Evolutionary conservation across 2,329 filamentous ascomycete species (phyloP).

Genomic region (Penicillium sp.): DNA sequence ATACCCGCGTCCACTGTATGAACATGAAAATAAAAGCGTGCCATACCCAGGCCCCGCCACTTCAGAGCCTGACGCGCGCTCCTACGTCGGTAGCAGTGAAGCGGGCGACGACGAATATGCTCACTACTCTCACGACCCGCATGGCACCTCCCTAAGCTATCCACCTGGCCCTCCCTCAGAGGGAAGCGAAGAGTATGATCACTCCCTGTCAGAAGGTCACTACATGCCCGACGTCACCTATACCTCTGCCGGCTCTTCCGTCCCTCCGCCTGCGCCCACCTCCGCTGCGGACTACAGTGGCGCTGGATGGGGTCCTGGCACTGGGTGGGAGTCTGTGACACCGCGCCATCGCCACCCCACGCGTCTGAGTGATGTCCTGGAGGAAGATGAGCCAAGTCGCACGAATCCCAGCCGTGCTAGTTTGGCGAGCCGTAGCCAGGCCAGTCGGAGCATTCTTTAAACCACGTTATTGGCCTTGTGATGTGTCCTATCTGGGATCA

Average conservation of each 20-base stretch:
- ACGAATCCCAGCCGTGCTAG: conserved; percentile 68
- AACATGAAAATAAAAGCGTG: conserved; percentile 36
- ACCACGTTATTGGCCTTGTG: background rate
- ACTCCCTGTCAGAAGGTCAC: conserved; percentile 47
- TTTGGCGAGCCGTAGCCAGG: conserved; percentile 35
- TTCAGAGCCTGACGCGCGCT: conserved; percentile 47
- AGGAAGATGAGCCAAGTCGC: conserved; percentile 74
- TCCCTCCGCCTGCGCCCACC: conserved; percentile 33
- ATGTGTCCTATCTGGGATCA: background rate
- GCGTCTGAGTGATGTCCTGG: conserved; percentile 80
- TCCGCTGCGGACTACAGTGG: conserved; percentile 62
- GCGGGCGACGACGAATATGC: conserved; percentile 70
- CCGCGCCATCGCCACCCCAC: conserved; percentile 81
- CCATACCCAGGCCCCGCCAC: conserved; percentile 38
- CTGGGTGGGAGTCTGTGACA: conserved; percentile 73
- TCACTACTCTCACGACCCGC: conserved; percentile 59
- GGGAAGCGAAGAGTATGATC: conserved; percentile 56
- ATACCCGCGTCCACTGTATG: conserved; percentile 36
- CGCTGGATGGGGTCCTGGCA: conserved; percentile 61
- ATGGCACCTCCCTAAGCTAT: conserved; percentile 59
- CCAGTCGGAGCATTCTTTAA: conserved; percentile 7
- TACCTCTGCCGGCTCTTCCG: conserved; percentile 25
- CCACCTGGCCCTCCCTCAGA: conserved; percentile 48
- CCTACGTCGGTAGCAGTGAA: conserved; percentile 58
- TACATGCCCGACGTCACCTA: conserved; percentile 34